Conservation (phyloP, 148 eudicot species). For the Tetragonia tetragonoides region DNA sequence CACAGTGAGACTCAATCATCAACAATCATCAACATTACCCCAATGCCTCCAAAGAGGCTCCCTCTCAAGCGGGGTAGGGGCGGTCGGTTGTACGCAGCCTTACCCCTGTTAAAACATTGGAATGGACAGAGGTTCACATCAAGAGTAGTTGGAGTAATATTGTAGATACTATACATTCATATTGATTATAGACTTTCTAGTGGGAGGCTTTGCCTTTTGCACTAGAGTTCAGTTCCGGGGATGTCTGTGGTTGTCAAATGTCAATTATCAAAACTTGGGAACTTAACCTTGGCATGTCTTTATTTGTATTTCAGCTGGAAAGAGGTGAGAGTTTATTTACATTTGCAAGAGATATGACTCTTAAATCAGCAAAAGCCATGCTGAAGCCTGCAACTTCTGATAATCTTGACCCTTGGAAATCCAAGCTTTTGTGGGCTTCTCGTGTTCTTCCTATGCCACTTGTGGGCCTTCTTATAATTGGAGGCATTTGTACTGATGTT, state of each 20-base stretch:
- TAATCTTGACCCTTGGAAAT: slow-evolving; percentile 85
- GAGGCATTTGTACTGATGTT: slow-evolving; percentile 67
- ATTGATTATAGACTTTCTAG: not conserved
- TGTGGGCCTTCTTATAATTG: slow-evolving; percentile 83
- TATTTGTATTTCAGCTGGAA: slow-evolving; percentile 50
- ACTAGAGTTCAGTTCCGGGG: not conserved
- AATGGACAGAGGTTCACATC: not conserved
- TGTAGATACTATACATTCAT: not conserved
- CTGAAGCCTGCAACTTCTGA: slow-evolving; percentile 62
- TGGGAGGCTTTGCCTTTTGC: not conserved
- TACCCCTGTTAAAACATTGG: no score
- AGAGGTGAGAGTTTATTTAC: slow-evolving; percentile 91
- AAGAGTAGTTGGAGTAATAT: not conserved
- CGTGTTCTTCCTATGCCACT: slow-evolving; percentile 97
- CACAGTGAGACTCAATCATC: no score
- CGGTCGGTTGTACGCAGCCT: no score
- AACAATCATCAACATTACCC: no score
- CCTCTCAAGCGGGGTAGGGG: no score
- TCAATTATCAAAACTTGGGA: not conserved
- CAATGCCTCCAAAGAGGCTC: no score
- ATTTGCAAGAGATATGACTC: slow-evolving; percentile 94
- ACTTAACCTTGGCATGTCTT: slow-evolving; percentile 8
- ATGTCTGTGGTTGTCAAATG: not conserved
- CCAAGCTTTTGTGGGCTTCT: slow-evolving; percentile 93
- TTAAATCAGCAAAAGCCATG: slow-evolving; percentile 75